These are phyloP conservation scores for Aureobasidium sp. DNA, from an alignment of 2,329 filamentous ascomycete species.

Conservation along the genomic window DNA sequence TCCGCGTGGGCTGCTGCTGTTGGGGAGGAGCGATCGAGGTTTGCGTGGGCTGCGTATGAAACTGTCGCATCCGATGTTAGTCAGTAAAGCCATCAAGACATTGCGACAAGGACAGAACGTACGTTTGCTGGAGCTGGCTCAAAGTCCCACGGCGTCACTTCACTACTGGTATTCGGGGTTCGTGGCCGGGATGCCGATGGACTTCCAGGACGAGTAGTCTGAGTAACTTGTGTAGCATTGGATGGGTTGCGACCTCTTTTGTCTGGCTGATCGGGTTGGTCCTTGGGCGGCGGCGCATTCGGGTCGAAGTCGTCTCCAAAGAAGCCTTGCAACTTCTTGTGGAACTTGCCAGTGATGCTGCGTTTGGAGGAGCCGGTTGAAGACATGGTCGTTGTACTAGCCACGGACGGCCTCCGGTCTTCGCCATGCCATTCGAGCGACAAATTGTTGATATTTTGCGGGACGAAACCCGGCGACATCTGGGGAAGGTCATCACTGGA, in stretches of 20 bases:
- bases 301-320: constrained; percentile 83
- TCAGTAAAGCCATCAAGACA: no score
- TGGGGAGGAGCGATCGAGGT: neutral
- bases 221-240: neutral
- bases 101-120: neutral
- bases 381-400: constrained; percentile 78
- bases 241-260: constrained; percentile 8
- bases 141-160: constrained; percentile 96
- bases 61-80: neutral
- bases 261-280: neutral
- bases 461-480: constrained; percentile 60
- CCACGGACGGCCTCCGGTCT: constrained; percentile 75
- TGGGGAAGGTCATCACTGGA: constrained; percentile 63
- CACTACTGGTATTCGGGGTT: constrained; percentile 55
- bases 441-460: constrained; percentile 35
- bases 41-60: neutral
- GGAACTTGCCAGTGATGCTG: constrained; percentile 44
- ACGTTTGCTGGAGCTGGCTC: constrained; percentile 39
- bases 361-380: constrained; percentile 68
- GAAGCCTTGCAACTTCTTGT: constrained; percentile 80
- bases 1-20: neutral
- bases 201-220: constrained; percentile 51
- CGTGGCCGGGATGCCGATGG: constrained; percentile 68
- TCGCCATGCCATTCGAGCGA: constrained; percentile 45
- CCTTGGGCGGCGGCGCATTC: constrained; percentile 36